phyloP scores from a whole-genome alignment of 176 grass and related monocot species.

The Tillandsia leiboldiana region DNA sequence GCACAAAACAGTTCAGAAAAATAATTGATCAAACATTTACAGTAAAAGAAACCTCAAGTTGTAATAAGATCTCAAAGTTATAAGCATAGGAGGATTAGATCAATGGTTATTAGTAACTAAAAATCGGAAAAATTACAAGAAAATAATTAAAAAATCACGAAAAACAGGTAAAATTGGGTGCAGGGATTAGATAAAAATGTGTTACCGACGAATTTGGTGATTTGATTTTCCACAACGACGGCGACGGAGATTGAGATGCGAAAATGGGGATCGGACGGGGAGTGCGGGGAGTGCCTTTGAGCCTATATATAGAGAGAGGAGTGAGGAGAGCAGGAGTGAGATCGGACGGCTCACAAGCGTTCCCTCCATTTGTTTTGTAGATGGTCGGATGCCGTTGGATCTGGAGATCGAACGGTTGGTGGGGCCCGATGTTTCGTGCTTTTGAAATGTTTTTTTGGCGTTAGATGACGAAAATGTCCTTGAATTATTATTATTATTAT shows the following conservation, averaged over 20 bases:
- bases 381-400: neutral
- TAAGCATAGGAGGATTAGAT: too few relatives aligned
- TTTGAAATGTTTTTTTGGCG: neutral
- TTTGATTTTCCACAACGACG: neutral
- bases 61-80: neutral
- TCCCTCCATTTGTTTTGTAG: slow-evolving; percentile 1
- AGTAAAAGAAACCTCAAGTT: neutral
- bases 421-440: neutral
- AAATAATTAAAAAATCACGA: too few relatives aligned
- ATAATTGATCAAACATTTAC: neutral
- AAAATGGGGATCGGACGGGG: neutral
- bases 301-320: neutral
- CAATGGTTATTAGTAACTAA: too few relatives aligned
- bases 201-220: neutral
- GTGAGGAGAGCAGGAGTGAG: neutral
- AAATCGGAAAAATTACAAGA: too few relatives aligned
- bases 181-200: neutral
- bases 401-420: neutral
- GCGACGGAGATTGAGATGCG: neutral
- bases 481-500: too few relatives aligned
- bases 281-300: neutral
- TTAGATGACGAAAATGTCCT: neutral
- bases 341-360: neutral
- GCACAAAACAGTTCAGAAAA: slow-evolving; percentile 3
- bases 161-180: neutral